Conservation (phyloP, 2,329 filamentous ascomycete genomes). For the Chaetomiaceae sp. region DNA sequence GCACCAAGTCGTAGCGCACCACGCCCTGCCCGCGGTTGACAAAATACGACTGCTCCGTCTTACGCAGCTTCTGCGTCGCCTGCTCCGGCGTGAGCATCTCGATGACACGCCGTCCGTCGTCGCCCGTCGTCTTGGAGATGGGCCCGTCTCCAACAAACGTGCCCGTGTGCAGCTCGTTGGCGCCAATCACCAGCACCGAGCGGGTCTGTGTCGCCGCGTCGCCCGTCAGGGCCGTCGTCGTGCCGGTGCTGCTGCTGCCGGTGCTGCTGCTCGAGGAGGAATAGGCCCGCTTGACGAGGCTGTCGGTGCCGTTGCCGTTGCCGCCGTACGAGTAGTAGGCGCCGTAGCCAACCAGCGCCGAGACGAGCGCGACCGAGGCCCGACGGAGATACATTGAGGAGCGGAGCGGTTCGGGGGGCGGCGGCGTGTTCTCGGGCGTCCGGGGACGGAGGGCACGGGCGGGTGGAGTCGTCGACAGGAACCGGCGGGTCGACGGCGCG, state of each 20-base stretch:
- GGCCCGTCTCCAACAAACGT: constrained; percentile 81
- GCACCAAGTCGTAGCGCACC: constrained; percentile 88
- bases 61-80: constrained; percentile 81
- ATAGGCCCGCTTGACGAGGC: constrained; percentile 38
- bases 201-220: constrained; percentile 45
- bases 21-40: constrained; percentile 88
- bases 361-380: constrained; percentile 61
- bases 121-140: constrained; percentile 81
- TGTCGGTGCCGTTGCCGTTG: constrained; percentile 30
- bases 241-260: too few relatives aligned
- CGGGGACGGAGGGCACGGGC: constrained; percentile 32
- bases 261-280: constrained; percentile 32
- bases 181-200: constrained; percentile 80
- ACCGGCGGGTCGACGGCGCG: constrained; percentile 20
- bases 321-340: constrained; percentile 69
- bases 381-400: constrained; percentile 74
- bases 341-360: constrained; percentile 68
- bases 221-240: constrained; percentile 34
- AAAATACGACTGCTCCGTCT: constrained; percentile 85
- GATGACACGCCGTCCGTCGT: constrained; percentile 77
- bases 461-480: constrained; percentile 25
- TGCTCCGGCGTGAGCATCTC: constrained; percentile 97
- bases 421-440: constrained; percentile 29
- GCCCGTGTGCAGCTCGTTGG: constrained; percentile 84
- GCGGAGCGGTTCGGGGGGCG: constrained; percentile 47